A percentile compares a stretch with the other conserved stretches of the same genome.
Conservation (phyloP, 495 filamentous ascomycete genomes). For the Aspergillus egyptiacus region DNA sequence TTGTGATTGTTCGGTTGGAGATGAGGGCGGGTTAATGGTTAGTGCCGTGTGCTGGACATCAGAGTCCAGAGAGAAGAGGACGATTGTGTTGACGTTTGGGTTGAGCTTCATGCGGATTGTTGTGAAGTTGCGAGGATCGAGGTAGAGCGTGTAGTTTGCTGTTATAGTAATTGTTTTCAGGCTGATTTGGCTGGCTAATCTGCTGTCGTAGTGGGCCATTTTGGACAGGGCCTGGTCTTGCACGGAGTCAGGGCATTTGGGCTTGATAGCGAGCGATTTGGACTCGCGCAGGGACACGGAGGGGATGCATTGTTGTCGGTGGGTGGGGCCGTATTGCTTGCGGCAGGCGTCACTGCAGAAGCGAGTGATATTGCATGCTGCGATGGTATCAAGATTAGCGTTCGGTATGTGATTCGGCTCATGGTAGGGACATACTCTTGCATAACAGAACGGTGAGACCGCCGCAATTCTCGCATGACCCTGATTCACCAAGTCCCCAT, state of each 20-base stretch:
- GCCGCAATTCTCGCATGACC: constrained; percentile 20
- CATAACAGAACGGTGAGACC: constrained; percentile 21
- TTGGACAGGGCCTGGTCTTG: constrained; percentile 25
- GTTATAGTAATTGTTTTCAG: constrained; percentile 17
- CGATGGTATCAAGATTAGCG: background rate
- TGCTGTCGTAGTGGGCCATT: constrained; percentile 16
- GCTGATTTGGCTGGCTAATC: background rate
- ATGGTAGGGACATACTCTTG: constrained; percentile 20
- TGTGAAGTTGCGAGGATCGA: constrained; percentile 30
- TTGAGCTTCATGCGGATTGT: constrained; percentile 32
- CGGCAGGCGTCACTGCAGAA: constrained; percentile 29
- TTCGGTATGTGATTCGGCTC: too few relatives aligned
- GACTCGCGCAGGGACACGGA: constrained; percentile 28
- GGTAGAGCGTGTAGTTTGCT: constrained; percentile 25
- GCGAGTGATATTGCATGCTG: constrained; percentile 29
- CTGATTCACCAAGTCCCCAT: constrained; percentile 22
- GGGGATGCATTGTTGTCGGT: constrained; percentile 23
- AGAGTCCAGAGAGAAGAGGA: constrained; percentile 25
- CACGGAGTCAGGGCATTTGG: constrained; percentile 20
- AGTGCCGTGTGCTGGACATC: constrained; percentile 23
- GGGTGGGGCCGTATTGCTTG: constrained; percentile 7
- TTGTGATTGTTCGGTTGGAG: background rate
- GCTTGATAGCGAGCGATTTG: constrained; percentile 27
- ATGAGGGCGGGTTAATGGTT: background rate
- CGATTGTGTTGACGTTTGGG: constrained; percentile 22